These are phyloP conservation scores for Phytophthora ohioensis DNA, from an alignment of 352 stramenopile genomes.

Conservation along the genomic window DNA sequence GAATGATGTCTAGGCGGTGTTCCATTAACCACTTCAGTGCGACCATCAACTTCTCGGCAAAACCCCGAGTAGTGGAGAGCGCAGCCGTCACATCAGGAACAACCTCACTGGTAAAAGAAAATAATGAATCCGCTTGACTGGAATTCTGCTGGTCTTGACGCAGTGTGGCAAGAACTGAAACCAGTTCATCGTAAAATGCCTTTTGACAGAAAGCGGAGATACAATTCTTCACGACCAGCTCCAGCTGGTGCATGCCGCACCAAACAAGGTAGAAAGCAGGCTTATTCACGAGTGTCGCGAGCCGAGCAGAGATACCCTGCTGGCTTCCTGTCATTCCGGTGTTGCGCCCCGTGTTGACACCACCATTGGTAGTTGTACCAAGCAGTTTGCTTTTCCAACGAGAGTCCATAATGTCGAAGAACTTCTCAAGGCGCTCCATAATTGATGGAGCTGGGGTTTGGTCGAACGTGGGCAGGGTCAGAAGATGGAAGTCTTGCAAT, in stretches of 20 bases:
- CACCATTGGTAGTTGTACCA: conserved; percentile 56
- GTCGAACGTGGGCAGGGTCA: conserved; percentile 58
- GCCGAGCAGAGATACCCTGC: conserved; percentile 51
- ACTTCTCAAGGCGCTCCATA: conserved; percentile 45
- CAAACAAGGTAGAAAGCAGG: conserved; percentile 68
- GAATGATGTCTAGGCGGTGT: conserved; percentile 40
- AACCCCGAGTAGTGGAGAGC: conserved; percentile 45
- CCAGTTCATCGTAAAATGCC: conserved; percentile 64
- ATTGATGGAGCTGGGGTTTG: conserved; percentile 44
- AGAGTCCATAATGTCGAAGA: conserved; percentile 61
- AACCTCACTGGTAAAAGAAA: conserved; percentile 35
- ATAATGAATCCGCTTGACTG: conserved; percentile 17
- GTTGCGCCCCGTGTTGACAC: conserved; percentile 53
- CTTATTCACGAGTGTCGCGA: conserved; percentile 55
- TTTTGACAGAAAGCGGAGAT: conserved; percentile 52
- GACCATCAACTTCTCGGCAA: conserved; percentile 51
- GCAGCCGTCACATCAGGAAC: conserved; percentile 50
- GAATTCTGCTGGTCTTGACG: conserved; percentile 34
- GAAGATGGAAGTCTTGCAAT: conserved; percentile 67
- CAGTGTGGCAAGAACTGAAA: conserved; percentile 49
- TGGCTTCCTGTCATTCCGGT: conserved; percentile 54
- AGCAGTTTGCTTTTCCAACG: conserved; percentile 64
- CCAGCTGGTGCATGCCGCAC: conserved; percentile 64
- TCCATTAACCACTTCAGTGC: conserved; percentile 67
- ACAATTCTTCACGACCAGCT: conserved; percentile 69